Evolutionary conservation across 2,329 filamentous ascomycete genomes (phyloP).

Genomic region (Pseudopithomyces maydicus): DNA sequence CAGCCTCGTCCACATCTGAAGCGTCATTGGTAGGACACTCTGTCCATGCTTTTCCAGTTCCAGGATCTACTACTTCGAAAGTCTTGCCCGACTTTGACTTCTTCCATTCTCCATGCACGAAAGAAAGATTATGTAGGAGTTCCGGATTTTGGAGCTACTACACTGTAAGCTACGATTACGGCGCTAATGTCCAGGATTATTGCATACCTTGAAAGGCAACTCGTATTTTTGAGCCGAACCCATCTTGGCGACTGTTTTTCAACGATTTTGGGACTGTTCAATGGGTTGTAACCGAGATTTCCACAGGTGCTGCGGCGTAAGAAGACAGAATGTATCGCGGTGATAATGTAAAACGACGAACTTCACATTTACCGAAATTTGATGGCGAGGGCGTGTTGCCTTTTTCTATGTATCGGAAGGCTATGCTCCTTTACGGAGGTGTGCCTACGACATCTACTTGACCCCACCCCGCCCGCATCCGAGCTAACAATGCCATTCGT

Average conservation of each 20-base stretch:
- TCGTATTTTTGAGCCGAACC: conserved; percentile 33
- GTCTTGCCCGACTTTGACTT: conserved; percentile 61
- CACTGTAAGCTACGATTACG: background rate
- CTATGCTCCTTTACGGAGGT: conserved; percentile 1
- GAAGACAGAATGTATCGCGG: background rate
- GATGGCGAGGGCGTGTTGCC: background rate
- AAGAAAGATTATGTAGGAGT: conserved; percentile 60
- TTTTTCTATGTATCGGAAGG: background rate
- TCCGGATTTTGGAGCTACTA: conserved; percentile 59
- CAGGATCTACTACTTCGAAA: conserved; percentile 63
- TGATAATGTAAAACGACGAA: background rate
- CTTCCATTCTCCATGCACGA: conserved; percentile 61
- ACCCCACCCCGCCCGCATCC: conserved; percentile 27
- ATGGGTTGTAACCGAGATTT: too few species aligned
- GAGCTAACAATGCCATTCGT: conserved; percentile 7
- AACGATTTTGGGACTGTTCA: background rate
- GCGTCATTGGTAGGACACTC: conserved; percentile 54
- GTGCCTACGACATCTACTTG: conserved; percentile 7
- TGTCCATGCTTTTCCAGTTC: conserved; percentile 56
- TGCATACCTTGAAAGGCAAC: conserved; percentile 52
- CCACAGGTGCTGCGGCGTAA: background rate
- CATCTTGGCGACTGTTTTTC: conserved; percentile 19
- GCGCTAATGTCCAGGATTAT: background rate
- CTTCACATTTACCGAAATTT: background rate
- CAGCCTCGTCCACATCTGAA: conserved; percentile 66